Conservation (phyloP, 768 basidiomycete species). For the Pisolithus tinctorius region DNA sequence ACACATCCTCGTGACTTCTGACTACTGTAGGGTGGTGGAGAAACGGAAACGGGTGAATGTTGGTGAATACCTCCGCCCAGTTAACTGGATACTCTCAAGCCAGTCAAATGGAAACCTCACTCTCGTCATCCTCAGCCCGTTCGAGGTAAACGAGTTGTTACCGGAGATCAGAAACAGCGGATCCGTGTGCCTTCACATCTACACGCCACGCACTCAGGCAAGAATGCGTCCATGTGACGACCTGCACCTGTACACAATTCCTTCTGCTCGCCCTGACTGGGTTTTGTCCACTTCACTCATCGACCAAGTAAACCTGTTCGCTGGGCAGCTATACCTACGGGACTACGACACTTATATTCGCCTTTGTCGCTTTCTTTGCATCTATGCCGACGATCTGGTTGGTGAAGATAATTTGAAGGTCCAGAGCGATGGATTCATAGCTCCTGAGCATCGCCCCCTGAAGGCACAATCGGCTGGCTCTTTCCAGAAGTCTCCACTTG, state of each 20-base stretch:
- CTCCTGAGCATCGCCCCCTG: slow-evolving; percentile 1
- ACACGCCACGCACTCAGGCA: slow-evolving; percentile 29
- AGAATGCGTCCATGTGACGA: slow-evolving; percentile 29
- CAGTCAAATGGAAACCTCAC: slow-evolving; percentile 2
- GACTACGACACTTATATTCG: slow-evolving; percentile 26
- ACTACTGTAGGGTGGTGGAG: too few species aligned
- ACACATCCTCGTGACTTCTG: too few species aligned
- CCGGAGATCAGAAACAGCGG: slow-evolving; percentile 27
- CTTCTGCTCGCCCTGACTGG: slow-evolving; percentile 7
- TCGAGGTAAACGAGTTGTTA: slow-evolving; percentile 32
- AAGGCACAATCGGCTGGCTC: not conserved
- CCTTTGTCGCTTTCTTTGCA: slow-evolving; percentile 32
- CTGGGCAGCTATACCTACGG: slow-evolving; percentile 38
- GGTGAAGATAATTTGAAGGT: slow-evolving; percentile 36
- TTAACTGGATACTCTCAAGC: slow-evolving; percentile 11
- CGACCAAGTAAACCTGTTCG: slow-evolving; percentile 36
- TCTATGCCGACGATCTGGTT: slow-evolving; percentile 36
- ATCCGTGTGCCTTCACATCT: slow-evolving; percentile 31
- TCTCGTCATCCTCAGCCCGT: slow-evolving; percentile 30
- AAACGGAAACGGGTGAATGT: too few species aligned
- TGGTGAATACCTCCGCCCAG: slow-evolving; percentile 7
- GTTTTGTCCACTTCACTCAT: slow-evolving; percentile 9
- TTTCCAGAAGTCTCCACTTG: slow-evolving; percentile 9
- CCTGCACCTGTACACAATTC: slow-evolving; percentile 8
- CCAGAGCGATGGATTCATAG: slow-evolving; percentile 16